A percentile compares a stretch with the other conserved stretches of the same genome.
phyloP scores from a whole-genome alignment of 2,329 filamentous ascomycete species.

The Apiospora saccharicola region DNA sequence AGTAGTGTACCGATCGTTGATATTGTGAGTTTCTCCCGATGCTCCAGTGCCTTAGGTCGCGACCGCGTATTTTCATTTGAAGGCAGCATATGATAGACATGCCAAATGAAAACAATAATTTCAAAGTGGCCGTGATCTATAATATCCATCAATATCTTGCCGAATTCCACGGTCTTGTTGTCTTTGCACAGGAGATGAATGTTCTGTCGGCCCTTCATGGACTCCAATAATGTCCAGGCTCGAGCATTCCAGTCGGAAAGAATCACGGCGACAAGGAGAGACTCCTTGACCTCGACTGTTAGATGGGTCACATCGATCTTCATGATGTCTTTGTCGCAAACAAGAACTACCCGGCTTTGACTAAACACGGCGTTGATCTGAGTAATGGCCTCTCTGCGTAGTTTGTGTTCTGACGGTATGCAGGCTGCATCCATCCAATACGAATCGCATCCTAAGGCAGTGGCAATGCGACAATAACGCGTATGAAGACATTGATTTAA shows the following conservation, averaged over 20 bases:
- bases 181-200: conserved; percentile 9
- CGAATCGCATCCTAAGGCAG: conserved; percentile 34
- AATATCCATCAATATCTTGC: not conserved
- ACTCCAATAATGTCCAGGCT: conserved; percentile 39
- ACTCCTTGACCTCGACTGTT: conserved; percentile 28
- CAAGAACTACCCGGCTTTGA: conserved; percentile 32
- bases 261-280: conserved; percentile 32
- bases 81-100: conserved; percentile 1
- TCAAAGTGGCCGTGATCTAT: not conserved
- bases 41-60: not conserved
- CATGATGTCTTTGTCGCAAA: conserved; percentile 39
- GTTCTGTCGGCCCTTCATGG: not conserved
- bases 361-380: conserved; percentile 38
- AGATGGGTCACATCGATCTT: conserved; percentile 29
- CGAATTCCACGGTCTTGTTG: not conserved
- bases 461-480: conserved; percentile 34
- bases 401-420: conserved; percentile 35
- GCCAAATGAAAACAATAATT: not conserved
- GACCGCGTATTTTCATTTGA: not conserved
- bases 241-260: conserved; percentile 39
- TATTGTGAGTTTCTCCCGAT: not conserved
- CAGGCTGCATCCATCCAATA: conserved; percentile 43
- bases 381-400: conserved; percentile 36
- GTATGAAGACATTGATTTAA: conserved; percentile 37
- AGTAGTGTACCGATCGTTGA: not conserved